Percentiles rank a stretch among this genome's conserved stretches.
phyloP scores from a whole-genome alignment of 768 basidiomycete genomes.

The Tricholoma sp. region DNA sequence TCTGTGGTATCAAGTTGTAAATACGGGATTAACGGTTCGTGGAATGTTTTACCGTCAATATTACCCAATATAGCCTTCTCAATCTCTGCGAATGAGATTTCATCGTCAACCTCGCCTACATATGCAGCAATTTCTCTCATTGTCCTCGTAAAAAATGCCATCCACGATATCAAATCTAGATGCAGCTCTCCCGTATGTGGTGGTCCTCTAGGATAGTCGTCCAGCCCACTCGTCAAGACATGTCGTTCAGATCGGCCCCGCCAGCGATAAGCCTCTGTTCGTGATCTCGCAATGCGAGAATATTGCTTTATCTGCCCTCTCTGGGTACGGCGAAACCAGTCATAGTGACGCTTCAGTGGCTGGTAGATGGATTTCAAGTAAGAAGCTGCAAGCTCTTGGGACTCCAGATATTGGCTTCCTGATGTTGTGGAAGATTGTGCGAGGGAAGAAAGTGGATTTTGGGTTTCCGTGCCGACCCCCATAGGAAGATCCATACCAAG shows the following conservation, averaged over 20 bases:
- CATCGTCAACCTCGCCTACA: constrained; percentile 83
- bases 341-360: constrained; percentile 85
- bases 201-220: constrained; percentile 90
- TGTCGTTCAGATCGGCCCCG: constrained; percentile 82
- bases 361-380: constrained; percentile 81
- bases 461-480: constrained; percentile 37
- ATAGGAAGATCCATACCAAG: constrained; percentile 62
- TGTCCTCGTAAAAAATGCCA: constrained; percentile 92
- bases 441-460: constrained; percentile 40
- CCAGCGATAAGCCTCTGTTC: constrained; percentile 92
- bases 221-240: constrained; percentile 92
- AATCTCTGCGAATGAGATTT: constrained; percentile 66
- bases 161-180: constrained; percentile 91
- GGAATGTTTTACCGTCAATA: constrained; percentile 59
- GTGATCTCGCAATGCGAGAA: constrained; percentile 75
- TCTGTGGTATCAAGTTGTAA: constrained; percentile 38
- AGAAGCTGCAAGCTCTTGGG: constrained; percentile 54
- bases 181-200: constrained; percentile 92
- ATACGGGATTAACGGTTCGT: neutral
- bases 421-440: constrained; percentile 11
- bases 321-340: constrained; percentile 95
- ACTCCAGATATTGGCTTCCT: constrained; percentile 45
- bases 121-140: constrained; percentile 90
- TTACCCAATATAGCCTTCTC: constrained; percentile 81
- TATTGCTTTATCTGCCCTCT: constrained; percentile 93